A percentile compares a stretch with the other conserved stretches of the same genome.
Evolutionary conservation across 805 yeast species (phyloP).

Genomic region (Kuraishia cidri): DNA sequence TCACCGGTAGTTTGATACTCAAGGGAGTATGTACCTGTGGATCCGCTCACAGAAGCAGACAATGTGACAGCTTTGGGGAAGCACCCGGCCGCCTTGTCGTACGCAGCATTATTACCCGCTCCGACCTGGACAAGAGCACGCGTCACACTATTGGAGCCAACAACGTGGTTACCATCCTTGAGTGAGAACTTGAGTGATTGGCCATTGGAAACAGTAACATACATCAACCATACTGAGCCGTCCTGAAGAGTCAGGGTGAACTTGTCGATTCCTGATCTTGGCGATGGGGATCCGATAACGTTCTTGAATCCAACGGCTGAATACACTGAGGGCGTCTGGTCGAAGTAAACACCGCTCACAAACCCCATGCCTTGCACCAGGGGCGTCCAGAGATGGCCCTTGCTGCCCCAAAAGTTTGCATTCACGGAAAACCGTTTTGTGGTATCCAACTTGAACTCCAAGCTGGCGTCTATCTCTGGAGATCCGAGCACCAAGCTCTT

Average conservation of each 20-base stretch:
- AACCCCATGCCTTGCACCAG: conserved; percentile 57
- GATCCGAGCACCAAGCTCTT: conserved; percentile 53
- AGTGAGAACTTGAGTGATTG: conserved; percentile 21
- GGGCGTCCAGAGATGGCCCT: conserved; percentile 34
- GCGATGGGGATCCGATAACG: conserved; percentile 26
- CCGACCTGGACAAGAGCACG: conserved; percentile 21
- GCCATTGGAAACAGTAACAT: conserved; percentile 31
- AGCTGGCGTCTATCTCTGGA: conserved; percentile 22
- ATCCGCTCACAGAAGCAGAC: conserved; percentile 22
- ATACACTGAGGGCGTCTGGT: conserved; percentile 42
- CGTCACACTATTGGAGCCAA: conserved; percentile 14
- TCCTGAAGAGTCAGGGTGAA: conserved; percentile 21
- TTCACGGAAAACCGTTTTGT: conserved; percentile 40
- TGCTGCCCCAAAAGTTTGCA: conserved; percentile 23
- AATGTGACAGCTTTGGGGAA: conserved; percentile 19
- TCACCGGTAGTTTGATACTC: conserved; percentile 29
- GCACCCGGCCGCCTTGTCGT: conserved; percentile 54
- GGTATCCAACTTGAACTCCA: conserved; percentile 25
- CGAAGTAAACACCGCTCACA: conserved; percentile 40
- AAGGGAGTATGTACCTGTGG: conserved; percentile 28
- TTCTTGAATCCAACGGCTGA: conserved; percentile 58
- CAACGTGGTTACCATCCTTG: conserved; percentile 15
- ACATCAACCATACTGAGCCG: conserved; percentile 41
- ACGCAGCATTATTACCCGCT: conserved; percentile 6
- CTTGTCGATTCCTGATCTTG: conserved; percentile 21